Percentiles rank a stretch among this genome's conserved stretches.
Evolutionary conservation across 2,329 filamentous ascomycete genomes (phyloP).

Genomic region (Cryphonectria nitschkei): DNA sequence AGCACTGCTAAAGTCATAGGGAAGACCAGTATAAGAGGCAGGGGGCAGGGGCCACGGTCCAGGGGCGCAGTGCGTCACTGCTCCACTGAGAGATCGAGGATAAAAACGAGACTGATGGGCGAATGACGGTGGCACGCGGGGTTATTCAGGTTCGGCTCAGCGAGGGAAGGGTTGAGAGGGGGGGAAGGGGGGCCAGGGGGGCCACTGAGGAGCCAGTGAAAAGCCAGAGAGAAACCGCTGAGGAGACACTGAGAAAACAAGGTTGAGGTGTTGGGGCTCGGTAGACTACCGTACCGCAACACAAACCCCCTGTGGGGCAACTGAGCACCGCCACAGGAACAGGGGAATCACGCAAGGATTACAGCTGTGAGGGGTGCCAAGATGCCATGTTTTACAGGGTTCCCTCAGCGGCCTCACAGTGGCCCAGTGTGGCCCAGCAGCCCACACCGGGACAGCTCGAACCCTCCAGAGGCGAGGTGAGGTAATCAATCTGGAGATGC

Average conservation of each 20-base stretch:
- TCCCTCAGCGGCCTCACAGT: not conserved
- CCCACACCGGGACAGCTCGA: not conserved
- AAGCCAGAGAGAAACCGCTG: not conserved
- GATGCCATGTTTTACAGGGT: not conserved
- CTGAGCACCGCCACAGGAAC: slow-evolving; percentile 9
- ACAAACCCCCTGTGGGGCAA: not conserved
- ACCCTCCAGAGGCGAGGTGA: not conserved
- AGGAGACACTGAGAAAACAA: not conserved
- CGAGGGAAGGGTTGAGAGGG: not conserved
- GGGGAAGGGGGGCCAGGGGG: not conserved
- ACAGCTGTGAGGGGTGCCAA: not conserved
- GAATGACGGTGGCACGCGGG: slow-evolving; percentile 12
- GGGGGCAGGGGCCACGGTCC: slow-evolving; percentile 7
- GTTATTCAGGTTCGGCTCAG: not conserved
- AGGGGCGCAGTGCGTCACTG: slow-evolving; percentile 22
- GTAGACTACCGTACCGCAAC: not conserved
- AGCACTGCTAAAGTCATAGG: not conserved
- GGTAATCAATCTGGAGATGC: not conserved
- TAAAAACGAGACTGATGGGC: slow-evolving; percentile 4
- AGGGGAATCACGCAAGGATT: not conserved
- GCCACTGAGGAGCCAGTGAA: not conserved
- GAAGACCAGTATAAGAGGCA: slow-evolving; percentile 5
- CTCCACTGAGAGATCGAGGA: slow-evolving; percentile 13
- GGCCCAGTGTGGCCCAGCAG: slow-evolving; percentile 1
- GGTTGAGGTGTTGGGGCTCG: not conserved